Base-by-base conservation (phyloP, 176 grass and related monocot genomes). In the Aechmea fasciata region DNA sequence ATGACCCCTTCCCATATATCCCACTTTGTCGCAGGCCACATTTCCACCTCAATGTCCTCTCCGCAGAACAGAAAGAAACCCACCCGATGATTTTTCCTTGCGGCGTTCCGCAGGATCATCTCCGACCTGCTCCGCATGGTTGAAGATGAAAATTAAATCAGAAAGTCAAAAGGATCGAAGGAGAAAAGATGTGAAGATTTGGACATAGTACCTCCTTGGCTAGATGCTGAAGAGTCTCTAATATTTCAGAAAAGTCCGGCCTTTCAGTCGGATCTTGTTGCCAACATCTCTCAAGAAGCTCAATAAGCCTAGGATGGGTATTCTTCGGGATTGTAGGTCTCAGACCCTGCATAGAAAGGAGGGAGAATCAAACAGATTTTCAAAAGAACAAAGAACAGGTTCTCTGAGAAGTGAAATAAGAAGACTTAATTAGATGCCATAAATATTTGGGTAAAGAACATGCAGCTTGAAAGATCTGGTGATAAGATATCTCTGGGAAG, bases 11-110 rank as follows among this genome's bases (percentile, higher is more conserved):
- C 33, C 5, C 3, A 7, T 41, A 7, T 41, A 41, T 41, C 33
- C 33, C 33, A 6, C 29, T 33, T 49, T 51, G 22, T 9, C 47
- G 64, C 70, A 48, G 52, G 62, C 33, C n/a, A 11, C 11, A 33
- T 9, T n/a, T 5, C 48, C 65, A 52, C 71, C 69, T 86, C 48
- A 93, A 71, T 88, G 80, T 29, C 77, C 86, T 33, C 83, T 74
- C 11, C 78, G 88, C 25, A 96, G 51, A 72, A 83, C 80, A 22
- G 88, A 96, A 79, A 96, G 77, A 50, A 96, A 82, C 11, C 94
- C 77, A 12, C 82, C 82, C 1, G 83, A 48, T 65, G 73, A 67
- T 82, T 97, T 87, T 19, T 97, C 89, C 79, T 92, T 92, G 67
- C 63, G 76, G 49, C 82, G 84, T 22, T 88, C 74, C 22, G 83